Percentiles rank a stretch among this genome's conserved stretches.
These are phyloP conservation scores for Fusarium burgessii DNA, from an alignment of 2,329 filamentous ascomycete species.

Conservation along the genomic window DNA sequence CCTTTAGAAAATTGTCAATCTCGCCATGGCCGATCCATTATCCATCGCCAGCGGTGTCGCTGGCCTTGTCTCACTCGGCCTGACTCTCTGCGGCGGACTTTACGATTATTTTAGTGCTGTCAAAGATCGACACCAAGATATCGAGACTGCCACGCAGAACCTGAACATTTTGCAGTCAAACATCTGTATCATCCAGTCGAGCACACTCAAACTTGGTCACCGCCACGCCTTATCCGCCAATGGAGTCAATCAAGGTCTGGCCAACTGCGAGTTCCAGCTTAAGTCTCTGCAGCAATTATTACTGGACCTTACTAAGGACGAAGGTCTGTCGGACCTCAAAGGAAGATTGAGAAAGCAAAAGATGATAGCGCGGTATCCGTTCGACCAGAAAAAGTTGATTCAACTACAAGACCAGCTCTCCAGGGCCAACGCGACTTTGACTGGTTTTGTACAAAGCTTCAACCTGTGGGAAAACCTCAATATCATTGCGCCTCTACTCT, in stretches of 20 bases:
- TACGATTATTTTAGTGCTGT: neutral
- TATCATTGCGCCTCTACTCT: accelerated
- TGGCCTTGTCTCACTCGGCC: conserved; percentile 9
- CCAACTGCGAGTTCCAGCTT: neutral
- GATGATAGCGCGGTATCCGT: neutral
- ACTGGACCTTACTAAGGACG: accelerated
- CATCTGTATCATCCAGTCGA: neutral
- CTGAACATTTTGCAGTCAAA: neutral
- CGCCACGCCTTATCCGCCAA: neutral
- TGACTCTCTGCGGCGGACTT: neutral
- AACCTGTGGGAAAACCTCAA: neutral
- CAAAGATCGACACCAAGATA: neutral
- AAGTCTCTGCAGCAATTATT: accelerated
- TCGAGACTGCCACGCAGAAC: accelerated
- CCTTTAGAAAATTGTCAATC: accelerated
- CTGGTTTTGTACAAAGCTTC: neutral
- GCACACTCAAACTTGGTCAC: accelerated
- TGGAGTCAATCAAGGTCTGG: neutral
- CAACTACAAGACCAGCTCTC: neutral
- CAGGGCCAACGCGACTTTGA: neutral
- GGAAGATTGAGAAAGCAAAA: neutral
- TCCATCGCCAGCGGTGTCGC: conserved; percentile 5
- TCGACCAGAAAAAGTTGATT: neutral
- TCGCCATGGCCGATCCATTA: neutral
- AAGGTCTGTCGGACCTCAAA: accelerated